Evolutionary conservation across 371 early-diverging fungal species (phyloP).

Genomic region (Catenaria anguillulae): DNA sequence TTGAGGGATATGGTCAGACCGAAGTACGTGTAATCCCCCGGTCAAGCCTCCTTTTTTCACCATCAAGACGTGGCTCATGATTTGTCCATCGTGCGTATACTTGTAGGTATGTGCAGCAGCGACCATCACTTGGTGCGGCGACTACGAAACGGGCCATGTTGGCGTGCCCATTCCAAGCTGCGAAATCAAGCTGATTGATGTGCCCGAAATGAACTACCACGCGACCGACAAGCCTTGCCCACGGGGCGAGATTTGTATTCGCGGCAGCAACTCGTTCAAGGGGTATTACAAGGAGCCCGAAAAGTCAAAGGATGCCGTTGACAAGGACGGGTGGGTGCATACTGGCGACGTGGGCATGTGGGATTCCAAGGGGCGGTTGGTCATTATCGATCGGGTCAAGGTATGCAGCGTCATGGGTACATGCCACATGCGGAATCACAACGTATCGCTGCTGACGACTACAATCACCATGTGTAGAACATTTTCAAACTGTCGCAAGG

Average conservation of each 20-base stretch:
- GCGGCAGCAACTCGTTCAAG: slow-evolving; percentile 36
- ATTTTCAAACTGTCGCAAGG: slow-evolving; percentile 48
- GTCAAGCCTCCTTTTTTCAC: too few species aligned
- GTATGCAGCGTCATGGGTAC: too few species aligned
- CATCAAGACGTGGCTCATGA: too few species aligned
- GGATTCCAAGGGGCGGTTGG: slow-evolving; percentile 30
- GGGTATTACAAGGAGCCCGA: slow-evolving; percentile 78
- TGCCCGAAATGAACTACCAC: slow-evolving; percentile 79
- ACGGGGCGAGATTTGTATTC: slow-evolving; percentile 82
- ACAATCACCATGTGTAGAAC: too few species aligned
- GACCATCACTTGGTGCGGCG: slow-evolving; percentile 36
- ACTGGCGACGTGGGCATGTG: slow-evolving; percentile 83
- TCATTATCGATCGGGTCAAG: slow-evolving; percentile 48
- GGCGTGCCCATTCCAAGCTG: slow-evolving; percentile 62
- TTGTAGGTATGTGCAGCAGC: slow-evolving; percentile 37
- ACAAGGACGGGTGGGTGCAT: slow-evolving; percentile 67
- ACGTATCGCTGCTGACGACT: too few species aligned
- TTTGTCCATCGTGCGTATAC: too few species aligned
- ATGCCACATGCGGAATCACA: too few species aligned
- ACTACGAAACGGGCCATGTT: slow-evolving; percentile 64
- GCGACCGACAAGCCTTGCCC: slow-evolving; percentile 69
- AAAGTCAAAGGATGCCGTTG: slow-evolving; percentile 64
- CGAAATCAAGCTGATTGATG: slow-evolving; percentile 78
- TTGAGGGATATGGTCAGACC: slow-evolving; percentile 57
- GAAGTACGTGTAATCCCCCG: too few species aligned